Base-by-base conservation (phyloP, 371 early-diverging fungal genomes). In the Pancytospora philotis region DNA sequence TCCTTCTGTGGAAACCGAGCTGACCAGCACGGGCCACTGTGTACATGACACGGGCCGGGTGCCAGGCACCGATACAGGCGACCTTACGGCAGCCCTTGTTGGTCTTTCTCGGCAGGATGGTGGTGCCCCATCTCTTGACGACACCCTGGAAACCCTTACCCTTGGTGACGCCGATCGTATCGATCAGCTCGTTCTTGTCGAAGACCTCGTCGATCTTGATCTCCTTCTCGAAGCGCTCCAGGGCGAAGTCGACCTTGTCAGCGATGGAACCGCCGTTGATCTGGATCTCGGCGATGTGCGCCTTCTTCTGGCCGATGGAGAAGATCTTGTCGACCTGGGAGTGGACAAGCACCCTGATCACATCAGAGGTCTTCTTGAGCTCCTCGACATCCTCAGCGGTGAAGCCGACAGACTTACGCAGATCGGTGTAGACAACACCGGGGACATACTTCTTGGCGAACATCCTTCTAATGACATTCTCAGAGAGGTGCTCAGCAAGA, bases 1-100 rank as follows among this genome's bases (percentile, higher is more conserved):
- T 95, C 86, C 99, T 91, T 85, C 95, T 93, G 84, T 98, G 99
- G 89, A 91, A 95, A 85, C 98, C 98, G 82, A 89, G 85, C 86
- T 95, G 96, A 89, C 98, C 98, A 76, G 96, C 93, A 83, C 98
- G 91, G 69, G 98, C 90, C 75, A 98, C 95, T 64, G 96, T 90
- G 88, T 69, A 93, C 93, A 93, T 91, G 83, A 98, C 98, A 74
- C 93, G 89, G 80, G 89, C 85, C 81, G 98, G 98, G 86, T 98
- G 98, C 98, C 98, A 98, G 71, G 98, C 95, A 83, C 98, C 98
- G 81, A 98, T 96, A 88, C 98, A 98, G 78, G 96, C 98, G 76
- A 98, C 95, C 89, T 98, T 98, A 81, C 98, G 89, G 75, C 92
- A 87, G 90, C 98, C 98, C 84, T 90, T 90, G 85, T 94, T 94